phyloP scores from a whole-genome alignment of 2,329 filamentous ascomycete species.

The Zasmidium citrigriseum region DNA sequence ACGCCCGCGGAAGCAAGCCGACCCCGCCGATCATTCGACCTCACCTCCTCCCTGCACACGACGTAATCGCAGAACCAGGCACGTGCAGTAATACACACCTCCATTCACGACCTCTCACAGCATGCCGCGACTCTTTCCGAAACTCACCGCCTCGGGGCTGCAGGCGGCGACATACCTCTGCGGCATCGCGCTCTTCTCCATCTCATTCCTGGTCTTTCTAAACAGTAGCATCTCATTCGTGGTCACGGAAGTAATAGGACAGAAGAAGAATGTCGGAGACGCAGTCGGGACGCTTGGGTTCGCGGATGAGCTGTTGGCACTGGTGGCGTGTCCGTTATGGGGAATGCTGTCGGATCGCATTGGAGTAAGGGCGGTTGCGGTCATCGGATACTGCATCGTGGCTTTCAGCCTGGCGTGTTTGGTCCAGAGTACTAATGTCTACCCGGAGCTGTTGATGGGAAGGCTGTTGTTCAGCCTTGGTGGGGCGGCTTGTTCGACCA shows the following conservation, averaged over 20 bases:
- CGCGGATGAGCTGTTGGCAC: constrained; percentile 77
- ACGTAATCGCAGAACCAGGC: neutral
- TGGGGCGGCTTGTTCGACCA: constrained; percentile 82
- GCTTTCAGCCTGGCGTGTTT: constrained; percentile 75
- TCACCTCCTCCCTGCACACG: neutral
- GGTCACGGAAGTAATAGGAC: constrained; percentile 77
- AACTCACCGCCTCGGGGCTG: constrained; percentile 56
- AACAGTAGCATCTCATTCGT: constrained; percentile 84
- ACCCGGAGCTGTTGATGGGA: constrained; percentile 82
- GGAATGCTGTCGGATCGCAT: constrained; percentile 75
- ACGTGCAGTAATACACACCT: neutral
- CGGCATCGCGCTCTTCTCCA: constrained; percentile 81
- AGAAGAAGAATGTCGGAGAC: constrained; percentile 72
- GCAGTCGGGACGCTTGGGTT: constrained; percentile 84
- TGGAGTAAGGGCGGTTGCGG: constrained; percentile 65
- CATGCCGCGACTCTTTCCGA: constrained; percentile 34
- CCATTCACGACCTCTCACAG: neutral
- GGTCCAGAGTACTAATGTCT: constrained; percentile 83
- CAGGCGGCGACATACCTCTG: constrained; percentile 73
- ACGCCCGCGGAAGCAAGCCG: constrained; percentile 1
- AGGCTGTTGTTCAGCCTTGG: constrained; percentile 87
- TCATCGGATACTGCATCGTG: constrained; percentile 79
- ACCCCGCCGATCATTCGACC: neutral
- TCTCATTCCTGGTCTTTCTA: constrained; percentile 86
- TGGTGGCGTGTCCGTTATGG: constrained; percentile 79